Base-by-base conservation (phyloP, 257 asterid genomes). In the Asclepias syriaca region DNA sequence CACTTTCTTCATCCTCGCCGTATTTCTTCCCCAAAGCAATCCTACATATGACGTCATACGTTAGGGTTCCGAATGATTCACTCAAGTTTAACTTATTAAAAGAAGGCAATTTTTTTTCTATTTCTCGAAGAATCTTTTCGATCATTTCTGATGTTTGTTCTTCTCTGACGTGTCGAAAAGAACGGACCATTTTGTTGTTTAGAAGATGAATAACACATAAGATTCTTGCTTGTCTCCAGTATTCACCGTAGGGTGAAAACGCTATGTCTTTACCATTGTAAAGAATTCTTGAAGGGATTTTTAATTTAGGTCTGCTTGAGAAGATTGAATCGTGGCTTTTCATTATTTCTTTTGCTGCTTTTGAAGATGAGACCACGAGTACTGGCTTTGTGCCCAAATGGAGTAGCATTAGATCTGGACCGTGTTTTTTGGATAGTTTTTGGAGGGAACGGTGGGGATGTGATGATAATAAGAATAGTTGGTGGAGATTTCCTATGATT, bases 21-120 rank as follows among this genome's bases (percentile, higher is more conserved):
- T 74, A 74, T 46, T 81, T 84, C 72, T 74, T 77, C 8, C 88
- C 82, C 8, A 84, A 72, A 40, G 85, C 84, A 13, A 83, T 50
- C 61, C 85, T 63, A 43, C 84, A 77, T 3, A 82, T 43, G 24
- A 82, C 68, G 53, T 85, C 82, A 55, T 76, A 75, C 0, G 79
- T 76, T 3, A 78, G 46, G 5, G 60, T 70, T 0, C 46, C 22
- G 21, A 85, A 78, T 60, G 75, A 43, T 0, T 71, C 76, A 45
- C 78, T 78, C 75, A 82, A 14, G 45, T 85, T 72, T 24, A 24
- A 24, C 27, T 24, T 24, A 24, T 24, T 24, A 24, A 24, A 24
- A 24, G 27, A 24, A 24, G 27, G 27, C 27, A 0, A 24, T 24
- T 24, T 24, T 24, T 24, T 24, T 24, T 24, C 27, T 0, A 24